Evolutionary conservation across 179 eudicot genomes (phyloP), one percentile per base, ranked within the genome.

Genomic region (Dionaea muscipula): DNA sequence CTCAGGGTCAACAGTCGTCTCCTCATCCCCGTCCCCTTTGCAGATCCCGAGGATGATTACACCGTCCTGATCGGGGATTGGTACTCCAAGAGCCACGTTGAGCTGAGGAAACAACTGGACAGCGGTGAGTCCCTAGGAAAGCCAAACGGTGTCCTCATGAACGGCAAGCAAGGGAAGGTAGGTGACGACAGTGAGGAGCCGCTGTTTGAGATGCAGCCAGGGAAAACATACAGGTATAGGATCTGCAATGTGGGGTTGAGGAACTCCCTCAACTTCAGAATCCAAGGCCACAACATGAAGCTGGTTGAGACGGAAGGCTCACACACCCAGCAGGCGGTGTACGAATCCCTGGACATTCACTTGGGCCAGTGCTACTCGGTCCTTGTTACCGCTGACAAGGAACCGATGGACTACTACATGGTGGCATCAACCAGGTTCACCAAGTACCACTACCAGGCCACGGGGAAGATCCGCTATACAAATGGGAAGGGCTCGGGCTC

Each of bases 231-330:
- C 37, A 56, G 71, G 43, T 71, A 56, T 26, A 57, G 75, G 27
- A 9, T 71, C 14, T 71, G 75, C 43, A 71, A 71, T 54, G 75
- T 66, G 6, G 75, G 75, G 23, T 45, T 71, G 57, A 71, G 56
- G 31, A 27, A 66, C 36, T 61, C 71, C 7, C 38, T 71, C 35
- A 71, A 71, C 26, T 48, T 66, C 31, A 50, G 75, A 19, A 7
- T 71, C 33, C 75, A 71, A 22, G 55, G 51, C 20, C 75, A 71
- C 43, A 24, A 28, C 6, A 47, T 71, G 71, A 66, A 66, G 50
- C 35, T 71, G 33, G 75, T 71, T 2, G 75, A 71, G 49, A 24
- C 61, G 4, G 75, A 71, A 26, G 75, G 75, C 1, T 66, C 75
- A 2, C 75, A 71, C 61, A 62, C 68, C 0, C 60, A 60, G 0